A percentile compares a stretch with the other conserved stretches of the same genome.
Evolutionary conservation across 441 rosid genomes (phyloP).

Genomic region (Syzygium malaccense): DNA sequence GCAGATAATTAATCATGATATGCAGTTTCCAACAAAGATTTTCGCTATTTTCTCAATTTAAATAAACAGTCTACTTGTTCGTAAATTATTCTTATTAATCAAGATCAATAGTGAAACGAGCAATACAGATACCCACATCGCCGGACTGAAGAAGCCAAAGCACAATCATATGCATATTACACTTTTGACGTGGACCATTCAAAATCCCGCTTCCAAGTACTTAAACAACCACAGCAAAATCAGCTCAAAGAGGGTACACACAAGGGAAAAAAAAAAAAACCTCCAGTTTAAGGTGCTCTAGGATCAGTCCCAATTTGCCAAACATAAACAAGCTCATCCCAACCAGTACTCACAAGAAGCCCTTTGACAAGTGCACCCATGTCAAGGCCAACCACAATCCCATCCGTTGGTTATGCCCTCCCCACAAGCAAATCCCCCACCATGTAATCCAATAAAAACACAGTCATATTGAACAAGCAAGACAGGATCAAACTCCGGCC

Average conservation of each 20-base stretch:
- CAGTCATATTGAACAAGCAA: slow-evolving; percentile 73
- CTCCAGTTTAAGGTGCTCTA: slow-evolving; percentile 31
- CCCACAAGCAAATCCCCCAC: slow-evolving; percentile 82
- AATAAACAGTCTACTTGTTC: background rate
- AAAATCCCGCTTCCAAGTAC: background rate
- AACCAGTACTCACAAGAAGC: slow-evolving; percentile 68
- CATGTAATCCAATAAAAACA: slow-evolving; percentile 75
- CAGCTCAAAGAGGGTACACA: background rate
- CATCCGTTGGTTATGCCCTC: slow-evolving; percentile 60
- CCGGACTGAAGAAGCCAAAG: background rate
- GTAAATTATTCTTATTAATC: background rate
- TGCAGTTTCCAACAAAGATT: background rate
- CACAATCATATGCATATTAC: background rate
- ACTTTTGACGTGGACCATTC: background rate
- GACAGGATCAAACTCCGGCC: slow-evolving; percentile 28
- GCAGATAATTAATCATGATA: background rate
- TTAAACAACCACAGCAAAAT: background rate
- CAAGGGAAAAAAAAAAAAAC: background rate
- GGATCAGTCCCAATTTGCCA: slow-evolving; percentile 94
- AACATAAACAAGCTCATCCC: slow-evolving; percentile 85
- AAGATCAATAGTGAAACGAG: background rate
- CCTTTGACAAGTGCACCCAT: slow-evolving; percentile 92
- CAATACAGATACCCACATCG: background rate
- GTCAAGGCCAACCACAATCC: slow-evolving; percentile 80
- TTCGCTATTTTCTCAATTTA: background rate